Evolutionary conservation across 768 basidiomycete species (phyloP), one percentile per base, ranked within the genome.

Genomic region (Rhodosporidiobolus odoratus): DNA sequence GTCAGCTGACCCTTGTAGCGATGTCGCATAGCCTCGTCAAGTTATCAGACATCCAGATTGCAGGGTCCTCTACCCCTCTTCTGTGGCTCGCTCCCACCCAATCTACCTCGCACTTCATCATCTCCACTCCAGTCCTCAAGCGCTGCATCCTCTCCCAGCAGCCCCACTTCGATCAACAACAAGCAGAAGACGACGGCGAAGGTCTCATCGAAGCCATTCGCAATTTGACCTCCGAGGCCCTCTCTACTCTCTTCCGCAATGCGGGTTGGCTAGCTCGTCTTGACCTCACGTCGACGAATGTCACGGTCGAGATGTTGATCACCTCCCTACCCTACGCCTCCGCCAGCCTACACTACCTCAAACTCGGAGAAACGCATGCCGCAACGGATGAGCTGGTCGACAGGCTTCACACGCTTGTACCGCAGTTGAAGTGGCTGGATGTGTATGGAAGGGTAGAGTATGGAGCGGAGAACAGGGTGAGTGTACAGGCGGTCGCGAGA

Each of bases 231-330:
- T 7, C 56, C 15, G 43, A 60, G 30, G 30, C 32, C 0, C 41
- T 73, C 7, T n/a, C 65, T 21, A 59, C 30, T 8, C 43, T 73
- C 23, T 69, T 73, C 57, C 67, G 72, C 41, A 58, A 56, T 34
- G 32, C 61, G 19, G 34, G 50, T 7, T 38, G 16, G 5, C 61
- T 73, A 19, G 10, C 9, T 3, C 30, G 41, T 13, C 57, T 73
- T 43, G 41, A 66, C 40, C 34, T 73, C 27, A 52, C 50, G 12
- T 6, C 27, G 6, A 62, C 59, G 19, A 35, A 40, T 40, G 15
- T 66, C 25, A 34, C 54, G 0, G 8, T 19, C 17, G n/a, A 32
- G 9, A 69, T 62, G 43, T 52, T 73, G 41, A 7, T 62, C 48
- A 0, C 59, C 7, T 40, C 63, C 8, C 47, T 68, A 0, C 54